These are phyloP conservation scores for Solanum habrochaites DNA, from an alignment of 257 asterid species.

Conservation along the genomic window DNA sequence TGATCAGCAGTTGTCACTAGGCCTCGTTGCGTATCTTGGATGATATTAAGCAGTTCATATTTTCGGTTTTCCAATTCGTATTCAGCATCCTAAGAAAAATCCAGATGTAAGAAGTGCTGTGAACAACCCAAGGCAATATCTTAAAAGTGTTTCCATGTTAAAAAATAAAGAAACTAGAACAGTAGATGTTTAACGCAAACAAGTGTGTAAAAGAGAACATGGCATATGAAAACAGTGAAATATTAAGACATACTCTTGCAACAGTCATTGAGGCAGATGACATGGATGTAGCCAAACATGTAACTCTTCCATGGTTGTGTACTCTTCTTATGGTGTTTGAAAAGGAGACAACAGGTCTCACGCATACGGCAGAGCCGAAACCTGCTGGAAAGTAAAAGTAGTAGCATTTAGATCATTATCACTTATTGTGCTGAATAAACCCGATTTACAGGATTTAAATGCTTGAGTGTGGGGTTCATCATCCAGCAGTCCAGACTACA, in stretches of 20 bases:
- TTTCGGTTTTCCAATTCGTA: conserved; percentile 49
- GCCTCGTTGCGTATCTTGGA: conserved; percentile 73
- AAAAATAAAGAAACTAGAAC: neutral
- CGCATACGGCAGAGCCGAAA: neutral
- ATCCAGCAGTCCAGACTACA: neutral
- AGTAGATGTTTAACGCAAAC: neutral
- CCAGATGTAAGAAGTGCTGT: neutral
- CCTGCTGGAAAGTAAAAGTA: neutral
- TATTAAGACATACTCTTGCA: neutral
- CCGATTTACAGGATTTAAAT: neutral
- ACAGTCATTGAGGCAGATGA: neutral
- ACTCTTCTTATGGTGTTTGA: neutral
- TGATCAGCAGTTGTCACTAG: conserved; percentile 46
- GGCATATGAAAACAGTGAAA: neutral
- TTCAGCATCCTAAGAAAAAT: conserved; percentile 19
- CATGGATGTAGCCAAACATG: neutral
- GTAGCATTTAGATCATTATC: neutral
- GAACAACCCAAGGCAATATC: neutral
- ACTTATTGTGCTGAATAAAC: neutral
- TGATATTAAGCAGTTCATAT: conserved; percentile 49
- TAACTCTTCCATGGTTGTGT: neutral
- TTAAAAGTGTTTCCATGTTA: neutral
- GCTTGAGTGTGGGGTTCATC: neutral
- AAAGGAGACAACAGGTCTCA: neutral
- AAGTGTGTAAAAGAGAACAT: neutral